Conservation (phyloP, 495 filamentous ascomycete genomes). For the Talaromyces borbonicus region DNA sequence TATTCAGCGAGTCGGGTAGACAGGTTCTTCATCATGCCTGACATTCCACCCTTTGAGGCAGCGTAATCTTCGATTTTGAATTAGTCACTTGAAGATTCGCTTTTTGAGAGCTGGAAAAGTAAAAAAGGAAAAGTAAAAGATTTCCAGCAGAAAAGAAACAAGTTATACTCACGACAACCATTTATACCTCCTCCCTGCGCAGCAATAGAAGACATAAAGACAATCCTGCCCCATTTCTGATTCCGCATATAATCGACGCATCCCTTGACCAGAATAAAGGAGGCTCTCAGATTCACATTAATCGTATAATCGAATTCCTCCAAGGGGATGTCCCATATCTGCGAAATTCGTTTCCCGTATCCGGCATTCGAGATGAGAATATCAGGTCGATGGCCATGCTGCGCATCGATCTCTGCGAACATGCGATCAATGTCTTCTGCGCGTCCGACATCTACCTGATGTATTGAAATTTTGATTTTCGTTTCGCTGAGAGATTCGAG, state of each 20-base stretch:
- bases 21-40: conserved; percentile 57
- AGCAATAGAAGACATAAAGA: conserved; percentile 61
- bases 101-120: too few relatives aligned
- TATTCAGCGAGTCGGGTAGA: conserved; percentile 48
- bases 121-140: neutral
- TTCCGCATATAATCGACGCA: conserved; percentile 54
- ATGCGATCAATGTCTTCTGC: conserved; percentile 41
- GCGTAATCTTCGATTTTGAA: conserved; percentile 43
- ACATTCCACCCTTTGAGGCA: conserved; percentile 54
- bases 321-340: conserved; percentile 41
- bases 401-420: conserved; percentile 39
- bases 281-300: conserved; percentile 53
- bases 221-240: conserved; percentile 54
- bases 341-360: conserved; percentile 37
- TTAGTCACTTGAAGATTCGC: neutral
- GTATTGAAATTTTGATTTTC: conserved; percentile 38
- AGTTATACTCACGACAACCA: conserved; percentile 50
- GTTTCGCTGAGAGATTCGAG: conserved; percentile 18
- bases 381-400: conserved; percentile 48
- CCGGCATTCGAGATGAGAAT: conserved; percentile 54
- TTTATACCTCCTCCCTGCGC: conserved; percentile 58
- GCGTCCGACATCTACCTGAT: conserved; percentile 47
- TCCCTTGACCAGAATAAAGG: conserved; percentile 57
- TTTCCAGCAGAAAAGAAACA: too few relatives aligned
- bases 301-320: conserved; percentile 62